Conservation (phyloP, 2,329 filamentous ascomycete species). For the Cyphellophora europaea region DNA sequence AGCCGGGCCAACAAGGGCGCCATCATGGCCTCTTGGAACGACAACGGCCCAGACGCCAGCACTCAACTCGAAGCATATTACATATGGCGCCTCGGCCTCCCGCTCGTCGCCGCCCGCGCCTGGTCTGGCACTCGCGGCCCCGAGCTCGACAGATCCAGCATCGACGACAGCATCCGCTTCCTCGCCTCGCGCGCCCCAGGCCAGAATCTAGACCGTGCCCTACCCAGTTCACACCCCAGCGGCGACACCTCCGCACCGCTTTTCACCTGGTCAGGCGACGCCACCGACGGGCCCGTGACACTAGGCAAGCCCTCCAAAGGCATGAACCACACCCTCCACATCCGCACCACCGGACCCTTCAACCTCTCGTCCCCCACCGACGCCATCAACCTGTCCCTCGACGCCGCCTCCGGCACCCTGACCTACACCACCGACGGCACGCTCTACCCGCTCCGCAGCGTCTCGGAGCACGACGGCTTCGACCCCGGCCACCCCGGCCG, state of each 20-base stretch:
- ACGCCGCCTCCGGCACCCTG: conserved; percentile 35
- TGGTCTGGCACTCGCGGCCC: conserved; percentile 41
- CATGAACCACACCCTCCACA: conserved; percentile 43
- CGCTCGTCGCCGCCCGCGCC: conserved; percentile 43
- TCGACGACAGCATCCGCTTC: conserved; percentile 21
- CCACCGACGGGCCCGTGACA: conserved; percentile 29
- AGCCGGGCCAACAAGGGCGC: conserved; percentile 37
- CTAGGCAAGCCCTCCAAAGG: conserved; percentile 47
- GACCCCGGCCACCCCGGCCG: conserved; percentile 31
- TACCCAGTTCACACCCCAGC: conserved; percentile 22
- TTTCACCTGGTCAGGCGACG: conserved; percentile 21
- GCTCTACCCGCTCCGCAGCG: conserved; percentile 28
- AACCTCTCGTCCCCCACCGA: conserved; percentile 32
- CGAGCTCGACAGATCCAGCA: conserved; percentile 28
- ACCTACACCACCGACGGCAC: conserved; percentile 26
- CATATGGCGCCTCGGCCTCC: conserved; percentile 40
- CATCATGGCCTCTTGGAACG: conserved; percentile 45
- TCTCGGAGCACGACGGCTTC: conserved; percentile 23
- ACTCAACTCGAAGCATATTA: conserved; percentile 45
- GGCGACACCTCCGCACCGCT: conserved; percentile 24
- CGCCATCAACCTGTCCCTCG: conserved; percentile 33
- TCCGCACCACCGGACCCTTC: conserved; percentile 31
- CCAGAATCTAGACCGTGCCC: conserved; percentile 41
- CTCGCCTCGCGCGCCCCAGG: conserved; percentile 35
- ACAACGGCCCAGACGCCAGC: conserved; percentile 43